A percentile compares a stretch with the other conserved stretches of the same genome.
Evolutionary conservation across 495 filamentous ascomycete genomes (phyloP).

Genomic region (Chaetomium cochliodes): DNA sequence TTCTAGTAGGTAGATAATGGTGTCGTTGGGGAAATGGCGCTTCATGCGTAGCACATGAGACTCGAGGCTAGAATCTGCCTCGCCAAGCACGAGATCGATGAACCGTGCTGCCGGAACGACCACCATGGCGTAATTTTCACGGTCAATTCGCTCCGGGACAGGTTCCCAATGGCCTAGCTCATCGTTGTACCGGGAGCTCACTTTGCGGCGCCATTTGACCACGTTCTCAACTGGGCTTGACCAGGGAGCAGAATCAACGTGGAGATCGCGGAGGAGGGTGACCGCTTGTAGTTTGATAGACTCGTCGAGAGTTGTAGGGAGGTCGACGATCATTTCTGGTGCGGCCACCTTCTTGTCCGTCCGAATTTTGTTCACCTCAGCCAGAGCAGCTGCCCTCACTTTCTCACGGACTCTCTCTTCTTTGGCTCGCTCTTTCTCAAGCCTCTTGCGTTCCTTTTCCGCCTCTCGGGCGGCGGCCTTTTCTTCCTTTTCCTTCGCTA

Average conservation of each 20-base stretch:
- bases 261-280: conserved; percentile 49
- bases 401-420: conserved; percentile 64
- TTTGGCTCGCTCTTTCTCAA: conserved; percentile 54
- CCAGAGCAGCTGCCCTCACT: conserved; percentile 63
- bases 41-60: conserved; percentile 59
- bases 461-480: conserved; percentile 51
- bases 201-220: conserved; percentile 74
- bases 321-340: conserved; percentile 81
- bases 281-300: conserved; percentile 58
- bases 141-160: conserved; percentile 52
- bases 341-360: conserved; percentile 74
- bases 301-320: conserved; percentile 56
- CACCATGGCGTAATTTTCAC: conserved; percentile 67
- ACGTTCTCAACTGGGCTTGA: conserved; percentile 55
- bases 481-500: conserved; percentile 36
- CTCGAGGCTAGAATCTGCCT: conserved; percentile 52
- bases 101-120: conserved; percentile 67
- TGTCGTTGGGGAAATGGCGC: conserved; percentile 51
- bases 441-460: conserved; percentile 51
- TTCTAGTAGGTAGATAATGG: conserved; percentile 74
- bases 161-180: conserved; percentile 66
- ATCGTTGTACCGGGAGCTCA: conserved; percentile 61
- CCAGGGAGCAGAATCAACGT: conserved; percentile 44
- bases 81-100: conserved; percentile 57
- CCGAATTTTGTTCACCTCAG: conserved; percentile 71